Percentiles rank a stretch among this genome's conserved stretches.
Evolutionary conservation across 495 filamentous ascomycete species (phyloP).

Genomic region (Articulospora tetracladia): DNA sequence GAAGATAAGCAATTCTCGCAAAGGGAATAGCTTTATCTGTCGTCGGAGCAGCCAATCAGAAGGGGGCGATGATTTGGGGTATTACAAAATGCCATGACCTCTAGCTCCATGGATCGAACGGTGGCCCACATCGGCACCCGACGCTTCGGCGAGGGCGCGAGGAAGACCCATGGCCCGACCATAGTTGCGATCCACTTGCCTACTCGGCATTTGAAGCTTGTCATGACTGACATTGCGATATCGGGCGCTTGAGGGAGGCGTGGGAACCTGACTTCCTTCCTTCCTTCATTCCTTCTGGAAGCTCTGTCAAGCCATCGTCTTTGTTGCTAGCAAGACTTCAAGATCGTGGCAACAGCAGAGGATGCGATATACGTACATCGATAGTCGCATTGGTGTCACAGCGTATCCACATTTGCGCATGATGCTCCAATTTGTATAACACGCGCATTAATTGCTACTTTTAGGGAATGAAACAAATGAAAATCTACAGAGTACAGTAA

Average conservation of each 20-base stretch:
- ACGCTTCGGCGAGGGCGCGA: not conserved
- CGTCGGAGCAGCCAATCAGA: constrained; percentile 8
- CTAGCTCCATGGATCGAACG: too few species aligned
- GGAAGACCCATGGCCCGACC: not conserved
- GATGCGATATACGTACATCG: too few species aligned
- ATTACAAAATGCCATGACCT: constrained; percentile 7
- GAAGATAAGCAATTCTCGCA: constrained; percentile 10
- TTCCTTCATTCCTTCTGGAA: too few species aligned
- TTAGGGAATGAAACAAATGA: constrained; percentile 1
- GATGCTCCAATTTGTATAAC: not conserved
- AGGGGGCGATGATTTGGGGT: not conserved
- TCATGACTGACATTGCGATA: not conserved
- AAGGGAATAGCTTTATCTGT: constrained; percentile 17
- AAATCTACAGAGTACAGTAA: constrained; percentile 3
- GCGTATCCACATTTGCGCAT: too few species aligned
- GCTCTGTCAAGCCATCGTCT: too few species aligned
- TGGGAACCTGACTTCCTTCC: too few species aligned
- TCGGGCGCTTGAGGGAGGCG: not conserved
- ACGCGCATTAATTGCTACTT: constrained; percentile 6
- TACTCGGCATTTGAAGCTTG: not conserved
- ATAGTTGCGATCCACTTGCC: not conserved
- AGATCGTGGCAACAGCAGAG: too few species aligned
- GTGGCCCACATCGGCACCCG: not conserved
- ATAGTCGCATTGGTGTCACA: too few species aligned
- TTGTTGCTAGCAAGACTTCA: too few species aligned